Evolutionary conservation across 2,329 filamentous ascomycete species (phyloP).

Genomic region (Stylonectria norvegica): DNA sequence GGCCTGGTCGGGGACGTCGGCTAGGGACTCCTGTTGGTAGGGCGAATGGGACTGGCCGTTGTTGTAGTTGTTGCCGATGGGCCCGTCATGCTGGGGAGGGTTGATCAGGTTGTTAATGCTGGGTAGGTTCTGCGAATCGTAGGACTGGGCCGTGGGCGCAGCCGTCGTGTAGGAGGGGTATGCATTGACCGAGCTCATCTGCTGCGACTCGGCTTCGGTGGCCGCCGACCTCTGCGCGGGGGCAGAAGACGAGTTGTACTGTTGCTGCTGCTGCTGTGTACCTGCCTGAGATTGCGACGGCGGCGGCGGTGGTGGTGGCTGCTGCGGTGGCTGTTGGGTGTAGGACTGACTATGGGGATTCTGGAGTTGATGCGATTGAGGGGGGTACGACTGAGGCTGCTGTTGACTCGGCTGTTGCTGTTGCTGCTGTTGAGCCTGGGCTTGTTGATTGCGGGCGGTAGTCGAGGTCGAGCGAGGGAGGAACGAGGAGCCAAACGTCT

Average conservation of each 20-base stretch:
- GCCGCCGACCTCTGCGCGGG: constrained; percentile 17
- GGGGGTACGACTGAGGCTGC: constrained; percentile 3
- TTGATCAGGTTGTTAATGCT: constrained; percentile 85
- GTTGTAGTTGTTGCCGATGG: constrained; percentile 33
- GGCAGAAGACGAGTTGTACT: constrained; percentile 13
- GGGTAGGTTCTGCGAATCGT: constrained; percentile 66
- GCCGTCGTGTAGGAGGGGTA: constrained; percentile 26
- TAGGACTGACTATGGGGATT: constrained; percentile 22
- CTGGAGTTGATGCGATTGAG: constrained; percentile 23
- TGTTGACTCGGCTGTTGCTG: constrained; percentile 22
- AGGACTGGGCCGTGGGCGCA: constrained; percentile 30
- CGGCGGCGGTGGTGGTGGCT: constrained; percentile 26
- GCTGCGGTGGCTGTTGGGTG: constrained; percentile 19
- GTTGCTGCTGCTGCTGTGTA: constrained; percentile 31
- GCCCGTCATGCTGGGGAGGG: constrained; percentile 41
- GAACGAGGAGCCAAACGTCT: constrained; percentile 44
- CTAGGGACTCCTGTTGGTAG: constrained; percentile 26
- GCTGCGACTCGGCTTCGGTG: constrained; percentile 22
- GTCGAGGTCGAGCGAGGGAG: constrained; percentile 32
- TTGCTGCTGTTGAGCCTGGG: constrained; percentile 1
- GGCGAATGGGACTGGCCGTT: constrained; percentile 22
- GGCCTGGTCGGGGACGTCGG: constrained; percentile 22
- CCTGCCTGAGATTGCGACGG: no score
- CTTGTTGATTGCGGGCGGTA: constrained; percentile 27
- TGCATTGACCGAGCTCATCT: constrained; percentile 29